These are phyloP conservation scores for Phytophthora agathidicida DNA, from an alignment of 352 stramenopile genomes.

Conservation along the genomic window DNA sequence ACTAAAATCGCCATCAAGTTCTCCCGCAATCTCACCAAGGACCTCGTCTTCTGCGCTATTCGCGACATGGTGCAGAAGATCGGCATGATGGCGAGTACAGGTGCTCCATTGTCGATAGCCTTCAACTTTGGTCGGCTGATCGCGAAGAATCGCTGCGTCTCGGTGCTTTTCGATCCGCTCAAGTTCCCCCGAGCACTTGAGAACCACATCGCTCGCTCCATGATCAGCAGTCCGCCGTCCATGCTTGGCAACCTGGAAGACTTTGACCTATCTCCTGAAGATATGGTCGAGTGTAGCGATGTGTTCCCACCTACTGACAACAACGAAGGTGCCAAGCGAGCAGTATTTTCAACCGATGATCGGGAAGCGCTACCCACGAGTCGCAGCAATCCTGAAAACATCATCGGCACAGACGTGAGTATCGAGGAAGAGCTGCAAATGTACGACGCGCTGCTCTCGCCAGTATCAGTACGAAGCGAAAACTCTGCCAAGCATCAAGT, in stretches of 20 bases:
- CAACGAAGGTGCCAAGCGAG: slow-evolving; percentile 12
- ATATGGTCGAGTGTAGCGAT: slow-evolving; percentile 39
- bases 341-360: slow-evolving; percentile 41
- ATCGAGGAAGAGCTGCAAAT: slow-evolving; percentile 64
- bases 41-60: slow-evolving; percentile 70
- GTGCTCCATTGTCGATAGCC: slow-evolving; percentile 59
- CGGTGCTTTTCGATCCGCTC: slow-evolving; percentile 73
- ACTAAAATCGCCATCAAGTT: slow-evolving; percentile 88
- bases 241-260: slow-evolving; percentile 58
- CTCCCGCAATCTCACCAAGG: slow-evolving; percentile 74
- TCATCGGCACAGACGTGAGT: slow-evolving; percentile 45
- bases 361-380: slow-evolving; percentile 52
- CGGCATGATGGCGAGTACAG: slow-evolving; percentile 60
- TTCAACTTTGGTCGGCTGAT: slow-evolving; percentile 76
- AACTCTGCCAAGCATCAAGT: slow-evolving; percentile 39
- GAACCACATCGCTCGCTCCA: slow-evolving; percentile 61
- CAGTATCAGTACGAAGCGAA: slow-evolving; percentile 15
- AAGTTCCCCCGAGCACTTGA: slow-evolving; percentile 66
- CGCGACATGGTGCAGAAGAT: slow-evolving; percentile 80
- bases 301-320: slow-evolving; percentile 15
- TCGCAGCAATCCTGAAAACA: slow-evolving; percentile 58
- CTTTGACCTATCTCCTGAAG: slow-evolving; percentile 62
- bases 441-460: slow-evolving; percentile 54
- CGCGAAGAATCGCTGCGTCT: slow-evolving; percentile 77
- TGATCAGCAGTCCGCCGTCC: slow-evolving; percentile 50